Conservation (phyloP, 176 grass and related monocot species). For the Musa schizocarpa region DNA sequence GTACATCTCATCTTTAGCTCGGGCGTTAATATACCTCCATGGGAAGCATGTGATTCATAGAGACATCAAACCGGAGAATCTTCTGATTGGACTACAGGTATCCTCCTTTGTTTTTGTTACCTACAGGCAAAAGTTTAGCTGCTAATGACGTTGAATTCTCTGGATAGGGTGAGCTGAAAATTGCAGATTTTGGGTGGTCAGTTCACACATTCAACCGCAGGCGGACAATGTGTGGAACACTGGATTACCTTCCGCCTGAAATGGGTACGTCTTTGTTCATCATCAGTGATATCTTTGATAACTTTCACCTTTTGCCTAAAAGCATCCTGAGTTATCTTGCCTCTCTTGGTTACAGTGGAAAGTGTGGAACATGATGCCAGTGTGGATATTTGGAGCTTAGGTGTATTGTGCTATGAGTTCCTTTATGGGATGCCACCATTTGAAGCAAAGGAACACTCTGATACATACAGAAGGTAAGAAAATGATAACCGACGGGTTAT, state of each 20-base stretch:
- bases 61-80: constrained; percentile 98
- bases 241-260: constrained; percentile 94
- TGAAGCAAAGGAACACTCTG: constrained; percentile 81
- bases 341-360: constrained; percentile 47
- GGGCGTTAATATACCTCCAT: constrained; percentile 74
- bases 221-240: constrained; percentile 84
- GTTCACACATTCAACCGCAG: constrained; percentile 85
- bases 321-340: not conserved
- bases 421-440: constrained; percentile 79
- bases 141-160: not conserved
- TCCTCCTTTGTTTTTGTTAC: not conserved
- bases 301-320: not conserved
- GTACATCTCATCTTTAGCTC: constrained; percentile 78
- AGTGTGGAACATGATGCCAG: constrained; percentile 71
- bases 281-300: not conserved
- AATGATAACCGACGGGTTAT: too few relatives aligned
- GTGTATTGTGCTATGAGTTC: constrained; percentile 78
- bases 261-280: constrained; percentile 54
- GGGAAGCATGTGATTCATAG: constrained; percentile 84
- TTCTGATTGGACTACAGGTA: constrained; percentile 72
- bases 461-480: constrained; percentile 77
- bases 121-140: constrained; percentile 6
- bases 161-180: constrained; percentile 77
- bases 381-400: constrained; percentile 90
- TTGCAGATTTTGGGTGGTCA: constrained; percentile 98